Evolutionary conservation across 2,329 filamentous ascomycete species (phyloP), one percentile per base, ranked within the genome.

Genomic region (Pseudopithomyces chartarum): DNA sequence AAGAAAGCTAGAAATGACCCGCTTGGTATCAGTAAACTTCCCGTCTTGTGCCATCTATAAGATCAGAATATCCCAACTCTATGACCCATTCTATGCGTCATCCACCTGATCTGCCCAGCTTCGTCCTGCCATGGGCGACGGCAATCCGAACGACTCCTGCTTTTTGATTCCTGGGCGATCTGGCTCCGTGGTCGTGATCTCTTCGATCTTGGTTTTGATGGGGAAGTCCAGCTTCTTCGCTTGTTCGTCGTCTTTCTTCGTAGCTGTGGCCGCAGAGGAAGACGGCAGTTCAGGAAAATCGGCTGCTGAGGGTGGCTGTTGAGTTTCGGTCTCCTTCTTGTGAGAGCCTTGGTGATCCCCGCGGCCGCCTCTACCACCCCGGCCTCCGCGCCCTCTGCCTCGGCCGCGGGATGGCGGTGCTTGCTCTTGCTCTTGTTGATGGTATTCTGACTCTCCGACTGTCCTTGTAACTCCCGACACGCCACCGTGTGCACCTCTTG

Each of bases 401-500:
- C 48, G 39, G 10, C 42, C 43, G 15, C 48, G 48, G 1, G 48
- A n/a, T 33, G 47, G n/a, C 56, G 59, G 10, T 63, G 54, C 11
- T 48, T 45, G 11, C 39, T 44, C 38, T 43, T 42, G 22, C 22
- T 53, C 68, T 64, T 64, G 64, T 13, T 64, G 63, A n/a, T 63
- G 67, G 15, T 42, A 52, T 11, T 33, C 5, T 39, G 47, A 34
- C 26, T 55, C 58, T 54, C 46, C 36, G 15, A 51, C 38, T 1
- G 23, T 40, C 26, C 48, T 23, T 10, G 48, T 42, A 26, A 51
- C 20, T 7, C 48, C 48, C 33, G 48, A 19, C 8, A 85, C 76
- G 23, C 79, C 82, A 8, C 83, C 83, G 61, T 84, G 77, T 60
- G 82, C 81, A 10, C 82, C 83, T 32, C 83, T 74, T 26, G 79